Evolutionary conservation across 441 rosid species (phyloP).

Genomic region (Syzygium syzygioides): DNA sequence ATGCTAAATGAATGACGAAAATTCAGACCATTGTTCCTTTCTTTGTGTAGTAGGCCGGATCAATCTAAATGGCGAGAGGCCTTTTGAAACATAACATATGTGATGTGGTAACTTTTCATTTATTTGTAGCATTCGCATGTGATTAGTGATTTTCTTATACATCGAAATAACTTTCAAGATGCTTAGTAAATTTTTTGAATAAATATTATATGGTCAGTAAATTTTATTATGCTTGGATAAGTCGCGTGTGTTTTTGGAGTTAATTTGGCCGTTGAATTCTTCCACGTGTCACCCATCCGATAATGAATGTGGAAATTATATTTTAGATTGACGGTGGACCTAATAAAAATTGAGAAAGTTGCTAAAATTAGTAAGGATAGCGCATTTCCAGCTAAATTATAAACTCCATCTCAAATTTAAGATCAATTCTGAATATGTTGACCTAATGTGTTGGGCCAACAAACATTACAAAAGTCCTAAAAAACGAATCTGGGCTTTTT

Average conservation of each 20-base stretch:
- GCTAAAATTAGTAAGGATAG: rapidly evolving
- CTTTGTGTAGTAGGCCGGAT: too few relatives aligned
- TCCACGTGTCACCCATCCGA: background rate
- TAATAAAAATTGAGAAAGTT: background rate
- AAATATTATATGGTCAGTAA: background rate
- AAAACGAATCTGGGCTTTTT: background rate
- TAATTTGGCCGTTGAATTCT: background rate
- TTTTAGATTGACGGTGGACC: background rate
- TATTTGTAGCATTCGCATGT: too few relatives aligned
- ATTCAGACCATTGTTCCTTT: too few relatives aligned
- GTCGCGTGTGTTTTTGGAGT: background rate
- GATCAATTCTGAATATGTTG: background rate
- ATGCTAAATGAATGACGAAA: too few relatives aligned
- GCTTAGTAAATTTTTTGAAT: too few relatives aligned
- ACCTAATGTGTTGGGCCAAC: background rate
- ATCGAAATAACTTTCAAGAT: too few relatives aligned
- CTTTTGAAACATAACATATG: too few relatives aligned
- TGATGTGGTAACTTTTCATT: too few relatives aligned
- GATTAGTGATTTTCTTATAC: too few relatives aligned
- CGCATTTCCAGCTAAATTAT: background rate
- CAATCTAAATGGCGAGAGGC: too few relatives aligned
- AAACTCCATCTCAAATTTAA: background rate
- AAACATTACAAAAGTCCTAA: background rate
- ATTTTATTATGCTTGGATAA: background rate
- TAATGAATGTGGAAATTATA: background rate